Evolutionary conservation across 805 yeast species (phyloP).

Genomic region (Ogataea dorogensis): DNA sequence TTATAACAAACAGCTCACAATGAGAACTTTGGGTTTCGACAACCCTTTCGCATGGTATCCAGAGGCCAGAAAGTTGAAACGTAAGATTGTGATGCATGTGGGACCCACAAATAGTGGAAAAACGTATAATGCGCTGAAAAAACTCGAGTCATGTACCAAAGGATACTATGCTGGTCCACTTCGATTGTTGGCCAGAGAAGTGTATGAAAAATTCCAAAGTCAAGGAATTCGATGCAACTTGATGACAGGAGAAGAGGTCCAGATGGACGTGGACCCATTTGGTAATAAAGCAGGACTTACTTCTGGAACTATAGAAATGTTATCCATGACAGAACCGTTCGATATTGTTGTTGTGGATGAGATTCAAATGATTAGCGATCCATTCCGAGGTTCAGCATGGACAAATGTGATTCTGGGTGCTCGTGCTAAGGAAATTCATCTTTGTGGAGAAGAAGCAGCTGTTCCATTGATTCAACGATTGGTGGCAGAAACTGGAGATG

Average conservation of each 20-base stretch:
- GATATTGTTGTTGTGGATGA: constrained; percentile 94
- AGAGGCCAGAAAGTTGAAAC: constrained; percentile 70
- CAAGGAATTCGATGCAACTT: constrained; percentile 75
- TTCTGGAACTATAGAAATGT: constrained; percentile 93
- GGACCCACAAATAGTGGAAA: constrained; percentile 99
- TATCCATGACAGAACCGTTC: constrained; percentile 61
- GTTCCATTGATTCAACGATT: constrained; percentile 64
- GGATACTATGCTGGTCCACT: constrained; percentile 97
- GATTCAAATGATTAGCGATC: constrained; percentile 90
- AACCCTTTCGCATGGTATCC: constrained; percentile 84
- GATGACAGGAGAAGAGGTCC: constrained; percentile 93
- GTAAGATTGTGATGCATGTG: constrained; percentile 86
- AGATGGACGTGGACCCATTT: constrained; percentile 61
- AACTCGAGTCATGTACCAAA: constrained; percentile 58
- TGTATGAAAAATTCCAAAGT: constrained; percentile 73
- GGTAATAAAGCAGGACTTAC: constrained; percentile 77
- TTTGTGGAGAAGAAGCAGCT: constrained; percentile 91
- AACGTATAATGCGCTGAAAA: constrained; percentile 76
- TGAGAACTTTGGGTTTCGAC: constrained; percentile 43
- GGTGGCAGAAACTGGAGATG: constrained; percentile 74
- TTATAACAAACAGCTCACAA: constrained; percentile 34
- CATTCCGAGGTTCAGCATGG: constrained; percentile 89
- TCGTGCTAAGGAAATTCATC: constrained; percentile 78
- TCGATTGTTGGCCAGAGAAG: constrained; percentile 85
- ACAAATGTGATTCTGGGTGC: constrained; percentile 86